Base-by-base conservation (phyloP, 2,329 filamentous ascomycete species). In the Exserohilum turcica region DNA sequence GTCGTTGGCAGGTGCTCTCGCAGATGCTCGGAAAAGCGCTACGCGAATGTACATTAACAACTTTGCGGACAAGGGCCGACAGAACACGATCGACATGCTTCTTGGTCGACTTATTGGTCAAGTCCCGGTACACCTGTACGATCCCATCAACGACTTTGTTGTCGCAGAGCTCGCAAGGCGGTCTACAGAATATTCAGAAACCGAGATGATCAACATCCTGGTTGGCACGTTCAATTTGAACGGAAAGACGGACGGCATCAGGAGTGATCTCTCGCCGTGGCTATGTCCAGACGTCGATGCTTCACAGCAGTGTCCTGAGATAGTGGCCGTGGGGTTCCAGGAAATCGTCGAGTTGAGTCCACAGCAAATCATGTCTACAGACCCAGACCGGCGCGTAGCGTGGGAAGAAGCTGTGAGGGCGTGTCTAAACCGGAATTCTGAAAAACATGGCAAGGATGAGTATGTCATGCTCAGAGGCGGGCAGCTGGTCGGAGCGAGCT, bases 321-420 rank as follows among this genome's bases (percentile, higher is more conserved):
- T 99, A 32, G 86, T 96, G 45, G 92, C 89, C 6, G 87, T 97
- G 13, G 94, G 91, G 0, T 97, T 99, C 66, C 94, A 99, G 71
- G 94, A 99, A 74, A 97, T 99, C 58, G 94, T 99, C n/a, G 91
- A 96, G 69, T 79, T 99, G 40, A 97, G 91, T 65, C 94, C 95
- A 13, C 93, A 97, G 72, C 94, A 99, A 69, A 97, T 99, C 68
- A 97, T 99, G 92, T 96, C 95, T 61, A 97, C 92, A 55, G 93
- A 99, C 71, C 94, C 94, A 1, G 86, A 87, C 3, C 84, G 90
- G 48, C 90, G 93, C 61, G 87, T 91, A 59, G 78, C 87, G 16
- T 99, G 94, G 94, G 94, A 99, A 72, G 78, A 82, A 47, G 87
- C 90, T 3, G 92, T 97, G 19, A 87, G 88, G 60, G 80, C 80